These are phyloP conservation scores for Galerina marginata DNA, from an alignment of 768 basidiomycete species.

Conservation along the genomic window DNA sequence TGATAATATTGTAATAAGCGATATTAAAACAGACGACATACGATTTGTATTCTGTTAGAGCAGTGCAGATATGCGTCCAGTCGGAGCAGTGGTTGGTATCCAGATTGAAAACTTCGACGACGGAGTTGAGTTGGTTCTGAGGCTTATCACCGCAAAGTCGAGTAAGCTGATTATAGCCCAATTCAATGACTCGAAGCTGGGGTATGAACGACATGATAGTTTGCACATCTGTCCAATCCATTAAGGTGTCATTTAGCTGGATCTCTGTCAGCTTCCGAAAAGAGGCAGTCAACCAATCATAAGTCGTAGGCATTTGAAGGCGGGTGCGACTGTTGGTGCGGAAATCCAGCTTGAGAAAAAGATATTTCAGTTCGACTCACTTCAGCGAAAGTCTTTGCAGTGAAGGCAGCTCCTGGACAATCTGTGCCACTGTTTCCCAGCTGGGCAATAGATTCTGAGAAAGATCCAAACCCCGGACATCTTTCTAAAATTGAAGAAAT, in stretches of 20 bases:
- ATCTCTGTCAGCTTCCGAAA: conserved; percentile 66
- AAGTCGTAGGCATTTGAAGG: conserved; percentile 46
- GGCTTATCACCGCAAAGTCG: conserved; percentile 34
- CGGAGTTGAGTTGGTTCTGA: conserved; percentile 20
- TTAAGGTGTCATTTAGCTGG: conserved; percentile 75
- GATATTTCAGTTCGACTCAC: conserved; percentile 50
- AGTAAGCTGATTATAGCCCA: conserved; percentile 71
- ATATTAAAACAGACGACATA: conserved; percentile 37
- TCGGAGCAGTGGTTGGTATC: conserved; percentile 67
- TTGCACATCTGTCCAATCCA: conserved; percentile 73
- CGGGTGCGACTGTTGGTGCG: conserved; percentile 65
- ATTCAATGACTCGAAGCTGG: conserved; percentile 58
- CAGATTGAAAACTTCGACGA: conserved; percentile 65
- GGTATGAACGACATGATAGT: conserved; percentile 58
- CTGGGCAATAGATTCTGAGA: conserved; percentile 73
- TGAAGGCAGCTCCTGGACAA: conserved; percentile 62
- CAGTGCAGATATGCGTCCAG: conserved; percentile 57
- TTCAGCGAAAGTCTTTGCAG: conserved; percentile 78
- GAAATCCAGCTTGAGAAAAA: conserved; percentile 22
- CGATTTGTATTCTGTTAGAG: conserved; percentile 51
- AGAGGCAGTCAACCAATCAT: conserved; percentile 37
- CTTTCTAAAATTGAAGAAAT: conserved; percentile 41
- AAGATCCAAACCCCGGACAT: conserved; percentile 80
- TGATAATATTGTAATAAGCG: conserved; percentile 16
- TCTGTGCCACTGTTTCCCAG: conserved; percentile 73